These are phyloP conservation scores for Xylaria sp. DNA, from an alignment of 2,329 filamentous ascomycete species.

Conservation along the genomic window DNA sequence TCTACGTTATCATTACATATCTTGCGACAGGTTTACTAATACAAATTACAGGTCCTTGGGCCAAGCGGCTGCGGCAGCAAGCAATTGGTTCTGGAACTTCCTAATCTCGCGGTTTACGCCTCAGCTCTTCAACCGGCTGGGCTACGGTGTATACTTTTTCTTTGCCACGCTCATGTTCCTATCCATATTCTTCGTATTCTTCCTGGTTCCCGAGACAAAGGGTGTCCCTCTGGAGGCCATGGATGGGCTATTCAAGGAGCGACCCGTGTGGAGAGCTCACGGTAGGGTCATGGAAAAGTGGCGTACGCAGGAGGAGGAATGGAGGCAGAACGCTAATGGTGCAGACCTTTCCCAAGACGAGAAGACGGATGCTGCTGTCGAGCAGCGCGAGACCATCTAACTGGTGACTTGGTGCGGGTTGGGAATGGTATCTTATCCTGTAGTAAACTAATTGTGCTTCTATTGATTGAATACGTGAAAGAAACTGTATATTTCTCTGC, in stretches of 20 bases:
- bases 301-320: constrained; percentile 49
- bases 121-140: constrained; percentile 68
- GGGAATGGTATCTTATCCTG: background rate
- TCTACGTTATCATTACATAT: background rate
- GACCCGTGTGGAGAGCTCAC: constrained; percentile 59
- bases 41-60: constrained; percentile 62
- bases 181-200: constrained; percentile 68
- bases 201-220: constrained; percentile 74
- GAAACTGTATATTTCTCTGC: background rate
- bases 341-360: constrained; percentile 35
- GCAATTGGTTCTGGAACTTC: constrained; percentile 80
- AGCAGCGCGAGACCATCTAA: constrained; percentile 27
- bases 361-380: constrained; percentile 21
- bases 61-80: constrained; percentile 75
- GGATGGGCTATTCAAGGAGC: constrained; percentile 67
- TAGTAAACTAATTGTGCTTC: background rate
- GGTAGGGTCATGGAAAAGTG: constrained; percentile 57
- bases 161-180: constrained; percentile 71
- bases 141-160: constrained; percentile 76
- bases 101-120: constrained; percentile 74
- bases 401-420: background rate
- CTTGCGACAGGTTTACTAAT: constrained; percentile 4
- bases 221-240: constrained; percentile 71
- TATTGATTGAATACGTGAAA: background rate
- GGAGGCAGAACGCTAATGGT: constrained; percentile 45